Conservation (phyloP, 2,329 filamentous ascomycete genomes). For the Rhynchosporium agropyri region DNA sequence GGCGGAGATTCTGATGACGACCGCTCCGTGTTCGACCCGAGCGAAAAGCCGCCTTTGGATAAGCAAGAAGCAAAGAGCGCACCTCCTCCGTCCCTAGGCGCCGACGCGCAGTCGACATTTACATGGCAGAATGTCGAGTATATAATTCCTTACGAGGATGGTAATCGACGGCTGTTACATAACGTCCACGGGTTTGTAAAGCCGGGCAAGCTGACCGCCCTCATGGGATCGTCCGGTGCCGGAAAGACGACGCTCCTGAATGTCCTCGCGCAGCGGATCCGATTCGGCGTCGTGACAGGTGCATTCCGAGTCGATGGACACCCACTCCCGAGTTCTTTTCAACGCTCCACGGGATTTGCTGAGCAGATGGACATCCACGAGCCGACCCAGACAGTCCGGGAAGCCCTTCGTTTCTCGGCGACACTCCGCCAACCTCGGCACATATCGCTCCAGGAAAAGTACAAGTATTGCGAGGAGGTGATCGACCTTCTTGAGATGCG, state of each 20-base stretch:
- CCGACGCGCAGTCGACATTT: slow-evolving; percentile 1
- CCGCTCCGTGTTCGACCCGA: neutral
- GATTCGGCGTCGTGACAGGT: slow-evolving; percentile 84
- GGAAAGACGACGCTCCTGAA: slow-evolving; percentile 91
- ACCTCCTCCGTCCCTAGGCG: neutral
- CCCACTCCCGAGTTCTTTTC: slow-evolving; percentile 77
- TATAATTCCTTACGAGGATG: neutral
- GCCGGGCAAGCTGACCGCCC: slow-evolving; percentile 66
- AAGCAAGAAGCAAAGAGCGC: neutral
- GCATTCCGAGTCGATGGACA: slow-evolving; percentile 71
- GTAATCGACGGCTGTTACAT: slow-evolving; percentile 48
- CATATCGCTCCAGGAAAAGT: slow-evolving; percentile 71
- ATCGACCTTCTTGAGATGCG: slow-evolving; percentile 60
- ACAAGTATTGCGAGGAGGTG: slow-evolving; percentile 55
- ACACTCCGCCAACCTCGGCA: slow-evolving; percentile 79
- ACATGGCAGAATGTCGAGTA: slow-evolving; percentile 1
- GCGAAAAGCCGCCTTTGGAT: neutral
- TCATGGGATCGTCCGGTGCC: slow-evolving; percentile 65
- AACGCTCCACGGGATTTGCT: slow-evolving; percentile 84
- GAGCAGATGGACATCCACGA: slow-evolving; percentile 77
- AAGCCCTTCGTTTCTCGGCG: slow-evolving; percentile 83
- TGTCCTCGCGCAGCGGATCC: slow-evolving; percentile 80
- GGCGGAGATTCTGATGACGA: slow-evolving; percentile 3
- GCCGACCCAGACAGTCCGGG: slow-evolving; percentile 80
- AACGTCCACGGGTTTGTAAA: slow-evolving; percentile 79